Conservation (phyloP, 208 protist genomes). For the Acanthamoeba quina region DNA sequence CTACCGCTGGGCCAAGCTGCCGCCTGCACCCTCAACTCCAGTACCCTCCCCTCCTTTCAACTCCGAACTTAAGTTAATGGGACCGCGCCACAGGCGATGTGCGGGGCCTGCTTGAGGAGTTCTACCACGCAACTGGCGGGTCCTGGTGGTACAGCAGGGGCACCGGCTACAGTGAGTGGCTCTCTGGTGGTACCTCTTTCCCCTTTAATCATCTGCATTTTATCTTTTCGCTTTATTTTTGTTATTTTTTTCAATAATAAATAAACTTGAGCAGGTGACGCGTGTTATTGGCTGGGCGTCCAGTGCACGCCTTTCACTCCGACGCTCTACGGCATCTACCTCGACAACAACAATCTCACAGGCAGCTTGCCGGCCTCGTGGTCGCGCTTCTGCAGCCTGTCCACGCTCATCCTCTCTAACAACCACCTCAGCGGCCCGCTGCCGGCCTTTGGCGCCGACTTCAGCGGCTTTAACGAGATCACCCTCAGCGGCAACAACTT, state of each 20-base stretch:
- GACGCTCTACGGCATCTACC: background rate
- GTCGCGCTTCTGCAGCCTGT: background rate
- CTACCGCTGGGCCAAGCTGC: too few species aligned
- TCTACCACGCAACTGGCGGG: background rate
- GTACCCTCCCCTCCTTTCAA: too few species aligned
- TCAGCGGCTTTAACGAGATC: background rate
- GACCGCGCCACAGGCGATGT: too few species aligned
- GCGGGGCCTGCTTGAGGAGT: background rate
- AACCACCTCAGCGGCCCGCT: background rate
- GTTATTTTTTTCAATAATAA: background rate
- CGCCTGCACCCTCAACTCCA: too few species aligned
- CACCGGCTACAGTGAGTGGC: background rate
- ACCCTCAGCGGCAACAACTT: background rate
- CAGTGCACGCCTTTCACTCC: background rate
- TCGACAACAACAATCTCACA: background rate
- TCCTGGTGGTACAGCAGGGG: background rate
- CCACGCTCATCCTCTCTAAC: background rate
- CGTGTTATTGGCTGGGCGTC: background rate
- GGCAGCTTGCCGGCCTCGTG: background rate
- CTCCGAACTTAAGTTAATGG: too few species aligned
- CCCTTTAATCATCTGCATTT: background rate
- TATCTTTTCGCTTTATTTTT: background rate
- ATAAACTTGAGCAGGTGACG: background rate
- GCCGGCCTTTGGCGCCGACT: background rate
- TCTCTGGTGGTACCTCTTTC: background rate